Conservation (phyloP, 306 rosid species). For the Arachis stenosperma region DNA sequence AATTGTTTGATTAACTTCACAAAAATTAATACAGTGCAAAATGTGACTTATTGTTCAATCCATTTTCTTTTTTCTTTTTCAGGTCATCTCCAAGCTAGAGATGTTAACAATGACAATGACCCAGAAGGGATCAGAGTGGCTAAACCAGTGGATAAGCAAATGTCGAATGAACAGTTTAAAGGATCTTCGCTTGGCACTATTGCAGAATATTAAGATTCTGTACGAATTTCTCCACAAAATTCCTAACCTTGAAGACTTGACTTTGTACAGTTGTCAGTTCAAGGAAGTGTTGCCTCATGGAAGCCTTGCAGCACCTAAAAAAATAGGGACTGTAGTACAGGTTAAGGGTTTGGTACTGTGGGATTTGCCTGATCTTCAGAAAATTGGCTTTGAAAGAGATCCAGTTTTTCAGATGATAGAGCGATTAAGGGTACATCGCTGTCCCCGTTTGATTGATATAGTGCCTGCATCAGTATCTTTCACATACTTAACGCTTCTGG, state of each 20-base stretch:
- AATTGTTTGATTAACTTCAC: no score
- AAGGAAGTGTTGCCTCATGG: not conserved
- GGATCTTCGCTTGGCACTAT: not conserved
- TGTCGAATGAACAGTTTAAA: slow-evolving; percentile 5
- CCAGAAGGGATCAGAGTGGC: slow-evolving; percentile 1
- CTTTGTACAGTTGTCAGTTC: not conserved
- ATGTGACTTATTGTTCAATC: no score
- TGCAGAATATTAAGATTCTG: not conserved
- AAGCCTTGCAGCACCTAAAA: not conserved
- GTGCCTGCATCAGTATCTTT: not conserved
- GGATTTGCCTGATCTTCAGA: not conserved
- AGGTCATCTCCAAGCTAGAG: slow-evolving; percentile 32
- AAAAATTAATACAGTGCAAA: no score
- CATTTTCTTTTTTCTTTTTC: not conserved
- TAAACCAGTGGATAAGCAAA: not conserved
- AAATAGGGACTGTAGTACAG: slow-evolving; percentile 22
- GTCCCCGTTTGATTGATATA: not conserved
- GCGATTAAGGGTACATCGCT: slow-evolving; percentile 6
- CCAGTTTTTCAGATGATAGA: no score
- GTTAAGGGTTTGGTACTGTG: not conserved
- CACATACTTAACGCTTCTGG: slow-evolving; percentile 11
- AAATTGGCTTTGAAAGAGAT: no score
- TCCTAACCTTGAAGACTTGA: slow-evolving; percentile 19
- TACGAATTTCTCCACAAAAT: slow-evolving; percentile 26
- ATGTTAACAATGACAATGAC: not conserved